Evolutionary conservation across 352 stramenopile genomes (phyloP).

Genomic region (Aphanomyces stellatus): DNA sequence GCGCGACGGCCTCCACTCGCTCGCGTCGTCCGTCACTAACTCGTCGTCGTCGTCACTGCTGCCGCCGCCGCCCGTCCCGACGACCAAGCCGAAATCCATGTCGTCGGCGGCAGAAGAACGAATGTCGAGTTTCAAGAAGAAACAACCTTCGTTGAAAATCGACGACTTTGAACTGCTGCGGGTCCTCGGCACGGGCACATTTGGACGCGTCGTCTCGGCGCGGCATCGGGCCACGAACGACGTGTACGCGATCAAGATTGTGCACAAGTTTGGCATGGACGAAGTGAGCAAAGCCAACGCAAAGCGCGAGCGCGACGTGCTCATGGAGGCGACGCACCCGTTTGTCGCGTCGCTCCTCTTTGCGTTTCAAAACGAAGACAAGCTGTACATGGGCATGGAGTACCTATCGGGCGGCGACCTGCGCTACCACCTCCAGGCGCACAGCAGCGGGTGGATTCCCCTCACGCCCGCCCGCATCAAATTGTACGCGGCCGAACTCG

Average conservation of each 20-base stretch:
- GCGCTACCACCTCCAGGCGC: constrained; percentile 49
- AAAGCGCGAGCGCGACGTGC: constrained; percentile 91
- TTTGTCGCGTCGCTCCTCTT: constrained; percentile 97
- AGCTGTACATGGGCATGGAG: constrained; percentile 98
- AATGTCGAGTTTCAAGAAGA: not conserved
- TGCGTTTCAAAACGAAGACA: constrained; percentile 96
- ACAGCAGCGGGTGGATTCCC: constrained; percentile 46
- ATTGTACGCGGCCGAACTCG: constrained; percentile 78
- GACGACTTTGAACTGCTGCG: constrained; percentile 84
- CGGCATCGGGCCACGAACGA: constrained; percentile 46
- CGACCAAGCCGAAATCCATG: not conserved
- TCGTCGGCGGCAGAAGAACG: not conserved
- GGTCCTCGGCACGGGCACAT: constrained; percentile 75
- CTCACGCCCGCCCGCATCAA: constrained; percentile 67
- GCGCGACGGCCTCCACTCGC: not conserved
- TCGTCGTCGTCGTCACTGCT: not conserved
- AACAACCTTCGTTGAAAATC: constrained; percentile 28
- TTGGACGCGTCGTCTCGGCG: constrained; percentile 73
- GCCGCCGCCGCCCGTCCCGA: not conserved
- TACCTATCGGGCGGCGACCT: constrained; percentile 97
- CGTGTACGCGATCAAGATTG: constrained; percentile 85
- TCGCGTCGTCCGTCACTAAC: not conserved
- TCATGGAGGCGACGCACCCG: constrained; percentile 91
- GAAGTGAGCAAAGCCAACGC: constrained; percentile 68
- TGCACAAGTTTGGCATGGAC: constrained; percentile 84